phyloP scores from a whole-genome alignment of 2,329 filamentous ascomycete species.

The Colletotrichum navitas region DNA sequence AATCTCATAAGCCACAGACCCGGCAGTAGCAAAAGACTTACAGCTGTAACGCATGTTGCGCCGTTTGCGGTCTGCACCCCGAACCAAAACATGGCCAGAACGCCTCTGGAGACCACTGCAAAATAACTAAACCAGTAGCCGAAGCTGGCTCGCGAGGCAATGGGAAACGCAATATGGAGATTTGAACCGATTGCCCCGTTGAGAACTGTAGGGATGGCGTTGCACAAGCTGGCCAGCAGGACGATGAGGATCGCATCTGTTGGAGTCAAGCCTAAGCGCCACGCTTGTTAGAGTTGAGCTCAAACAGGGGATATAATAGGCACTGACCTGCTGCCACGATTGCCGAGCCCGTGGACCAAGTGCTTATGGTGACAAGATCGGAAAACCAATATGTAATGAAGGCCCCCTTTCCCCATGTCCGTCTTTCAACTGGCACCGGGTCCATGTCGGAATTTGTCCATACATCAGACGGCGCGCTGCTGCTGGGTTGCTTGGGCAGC shows the following conservation, averaged over 20 bases:
- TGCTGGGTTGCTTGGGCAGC: constrained; percentile 41
- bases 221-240: constrained; percentile 60
- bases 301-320: not conserved
- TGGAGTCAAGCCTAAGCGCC: constrained; percentile 52
- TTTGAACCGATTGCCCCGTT: constrained; percentile 55
- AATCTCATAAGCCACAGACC: not conserved
- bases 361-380: constrained; percentile 55
- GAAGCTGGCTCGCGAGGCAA: constrained; percentile 58
- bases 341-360: constrained; percentile 48
- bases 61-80: constrained; percentile 51
- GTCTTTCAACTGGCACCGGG: constrained; percentile 53
- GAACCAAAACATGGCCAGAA: constrained; percentile 59
- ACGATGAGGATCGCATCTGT: constrained; percentile 62
- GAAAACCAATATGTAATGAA: constrained; percentile 56
- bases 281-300: not conserved
- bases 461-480: constrained; percentile 36
- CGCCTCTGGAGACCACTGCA: constrained; percentile 56
- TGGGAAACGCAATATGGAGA: constrained; percentile 55
- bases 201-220: constrained; percentile 59
- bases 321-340: constrained; percentile 48
- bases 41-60: constrained; percentile 43
- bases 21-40: not conserved
- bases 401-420: constrained; percentile 59
- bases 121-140: constrained; percentile 52
- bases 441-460: constrained; percentile 56